Base-by-base conservation (phyloP, 257 asterid species). In the Solanum arcanum region DNA sequence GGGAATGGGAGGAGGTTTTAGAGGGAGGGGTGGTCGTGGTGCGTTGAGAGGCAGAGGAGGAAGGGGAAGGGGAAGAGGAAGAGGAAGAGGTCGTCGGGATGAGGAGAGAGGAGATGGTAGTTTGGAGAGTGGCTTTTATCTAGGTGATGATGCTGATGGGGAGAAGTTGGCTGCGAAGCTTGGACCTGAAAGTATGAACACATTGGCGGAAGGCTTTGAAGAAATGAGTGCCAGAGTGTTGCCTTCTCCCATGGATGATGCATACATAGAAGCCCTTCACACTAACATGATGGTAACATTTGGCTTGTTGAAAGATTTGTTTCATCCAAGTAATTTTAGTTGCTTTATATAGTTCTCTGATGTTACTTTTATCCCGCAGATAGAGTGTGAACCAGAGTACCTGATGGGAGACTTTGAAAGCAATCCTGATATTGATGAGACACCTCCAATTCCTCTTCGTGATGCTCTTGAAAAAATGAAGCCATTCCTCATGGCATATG, bases 341-440 rank as follows among this genome's bases (percentile, higher is more conserved):
- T 87, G 83, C 23, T 87, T 70, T 83, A 39, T 16, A 72, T 49
- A 21, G 84, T 86, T 62, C 31, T 70, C 69, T 6, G 44, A 46
- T 86, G 75, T 64, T 68, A 75, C 64, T 83, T 75, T 86, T 86
- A 72, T 21, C 39, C 41, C 89, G 86, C 94, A 96, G 99, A 89
- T 96, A 87, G 99, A 97, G 87, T 95, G 98, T 75, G 99, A 96
- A 56, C 98, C 96, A 0, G 99, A 97, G 94, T 97, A 86, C 87
- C 14, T 93, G 88, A 93, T 96, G 97, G 99, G 90, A 87, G 96
- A 95, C 64, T 96, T 96, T 89, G 95, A 92, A 86, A 90, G 91
- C 29, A 96, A 95, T 87, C 99, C 99, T 0, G 99, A 95, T 91
- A 95, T 97, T 76, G 98, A 97, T 85, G 99, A 95, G 90, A 93